Base-by-base conservation (phyloP, 768 basidiomycete species). In the Lentinus tigrinus region DNA sequence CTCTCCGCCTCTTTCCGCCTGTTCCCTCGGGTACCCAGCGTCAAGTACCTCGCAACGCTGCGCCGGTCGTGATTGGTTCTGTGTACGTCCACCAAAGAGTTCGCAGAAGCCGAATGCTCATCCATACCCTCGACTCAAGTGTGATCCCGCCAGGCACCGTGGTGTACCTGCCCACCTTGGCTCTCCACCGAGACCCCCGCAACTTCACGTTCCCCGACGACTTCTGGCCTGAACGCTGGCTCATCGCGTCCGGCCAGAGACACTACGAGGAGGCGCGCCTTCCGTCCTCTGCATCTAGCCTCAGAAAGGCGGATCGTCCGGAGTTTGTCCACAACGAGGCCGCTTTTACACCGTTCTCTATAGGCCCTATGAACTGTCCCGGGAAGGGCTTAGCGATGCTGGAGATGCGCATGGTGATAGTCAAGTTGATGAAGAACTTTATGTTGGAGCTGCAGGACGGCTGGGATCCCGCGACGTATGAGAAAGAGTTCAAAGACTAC, bases 301-400 rank as follows among this genome's bases (percentile, higher is more conserved):
- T 31, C 5, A 11, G 21, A 6, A 2, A 8, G 24, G 43, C 10
- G 6, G 43, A 46, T 36, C 38, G 21, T 34, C 26, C 51, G 16
- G 4, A 13, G 3, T 31, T 64, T 36, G 54, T 66, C 38, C 57
- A 63, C 52, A 70, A 75, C 58, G n/a, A 61, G 10, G 47, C 47
- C 52, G 76, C 70, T 11, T 79, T 74, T 67, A 70, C 74, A 34
- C 76, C 79, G 3, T 78, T 78, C 62, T 78, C 77, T 21, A 66
- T 69, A 39, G 82, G 83, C 0, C 80, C 81, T 16, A 74, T 76
- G 16, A 79, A 80, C 58, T 84, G 84, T 60, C 75, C 73, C 10
- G 82, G 82, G n/a, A 77, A 74, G 62, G 62, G 76, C 67, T 68
- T 79, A 17, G 79, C 79, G 47, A 63, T 73, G 58, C 63, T 67